phyloP scores from a whole-genome alignment of 1,139 yeast species.

The Hyphopichia wangnamkhiaoensis region DNA sequence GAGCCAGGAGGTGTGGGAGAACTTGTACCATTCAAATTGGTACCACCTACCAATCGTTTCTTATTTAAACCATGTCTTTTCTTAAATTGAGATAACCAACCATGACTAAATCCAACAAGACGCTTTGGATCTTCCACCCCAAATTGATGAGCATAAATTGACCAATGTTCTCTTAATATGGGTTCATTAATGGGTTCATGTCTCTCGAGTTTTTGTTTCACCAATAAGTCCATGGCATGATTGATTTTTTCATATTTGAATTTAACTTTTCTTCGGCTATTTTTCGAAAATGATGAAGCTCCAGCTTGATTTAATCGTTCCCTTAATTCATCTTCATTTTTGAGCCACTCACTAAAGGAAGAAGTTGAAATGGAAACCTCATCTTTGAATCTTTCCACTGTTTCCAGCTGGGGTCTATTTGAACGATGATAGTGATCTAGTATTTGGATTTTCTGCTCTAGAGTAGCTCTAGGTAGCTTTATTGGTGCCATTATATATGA shows the following conservation, averaged over 20 bases:
- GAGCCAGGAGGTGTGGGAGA: conserved; percentile 2
- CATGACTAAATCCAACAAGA: conserved; percentile 55
- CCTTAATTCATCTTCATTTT: conserved; percentile 51
- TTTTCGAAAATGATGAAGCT: conserved; percentile 32
- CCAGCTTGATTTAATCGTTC: conserved; percentile 41
- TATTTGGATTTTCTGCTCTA: conserved; percentile 58
- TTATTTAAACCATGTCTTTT: conserved; percentile 56
- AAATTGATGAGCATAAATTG: conserved; percentile 51
- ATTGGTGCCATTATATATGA: conserved; percentile 19
- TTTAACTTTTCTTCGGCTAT: conserved; percentile 48
- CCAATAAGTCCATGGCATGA: conserved; percentile 57
- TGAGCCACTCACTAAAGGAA: conserved; percentile 61
- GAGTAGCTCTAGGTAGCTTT: conserved; percentile 55
- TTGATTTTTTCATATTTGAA: conserved; percentile 60
- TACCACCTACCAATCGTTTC: conserved; percentile 28
- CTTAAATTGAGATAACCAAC: conserved; percentile 62
- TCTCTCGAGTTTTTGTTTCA: conserved; percentile 42
- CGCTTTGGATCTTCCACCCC: conserved; percentile 65
- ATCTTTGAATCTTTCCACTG: conserved; percentile 52
- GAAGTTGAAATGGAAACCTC: conserved; percentile 56
- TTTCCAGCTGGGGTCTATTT: conserved; percentile 56
- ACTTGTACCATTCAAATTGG: neutral
- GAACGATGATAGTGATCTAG: conserved; percentile 52
- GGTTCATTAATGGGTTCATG: conserved; percentile 57
- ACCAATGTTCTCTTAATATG: conserved; percentile 56